Conservation (phyloP, 352 stramenopile genomes). For the Albugo candida region DNA sequence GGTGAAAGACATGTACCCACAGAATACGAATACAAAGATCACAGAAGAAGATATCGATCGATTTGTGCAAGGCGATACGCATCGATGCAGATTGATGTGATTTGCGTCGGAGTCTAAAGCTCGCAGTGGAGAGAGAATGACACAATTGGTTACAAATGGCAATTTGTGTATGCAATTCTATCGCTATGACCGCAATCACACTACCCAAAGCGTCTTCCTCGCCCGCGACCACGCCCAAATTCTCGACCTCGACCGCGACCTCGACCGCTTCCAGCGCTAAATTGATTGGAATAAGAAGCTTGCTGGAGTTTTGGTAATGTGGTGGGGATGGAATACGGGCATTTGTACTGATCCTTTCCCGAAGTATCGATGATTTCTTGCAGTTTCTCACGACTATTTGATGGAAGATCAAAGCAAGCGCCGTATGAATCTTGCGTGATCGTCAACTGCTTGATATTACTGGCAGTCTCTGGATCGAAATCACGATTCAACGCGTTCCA, state of each 20-base stretch:
- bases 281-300: slow-evolving; percentile 24
- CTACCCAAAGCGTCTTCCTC: slow-evolving; percentile 16
- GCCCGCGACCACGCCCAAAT: slow-evolving; percentile 13
- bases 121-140: background rate
- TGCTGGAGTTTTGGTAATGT: slow-evolving; percentile 59
- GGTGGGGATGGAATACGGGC: slow-evolving; percentile 62
- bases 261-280: slow-evolving; percentile 15
- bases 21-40: slow-evolving; percentile 68
- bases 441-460: slow-evolving; percentile 79
- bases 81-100: slow-evolving; percentile 74
- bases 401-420: slow-evolving; percentile 81
- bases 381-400: slow-evolving; percentile 32
- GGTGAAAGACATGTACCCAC: slow-evolving; percentile 72
- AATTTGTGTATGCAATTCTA: too few species aligned
- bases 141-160: too few species aligned
- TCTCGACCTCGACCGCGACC: slow-evolving; percentile 16
- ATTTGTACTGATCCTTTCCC: slow-evolving; percentile 15
- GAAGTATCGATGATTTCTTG: slow-evolving; percentile 59
- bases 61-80: slow-evolving; percentile 67
- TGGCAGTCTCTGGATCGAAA: slow-evolving; percentile 48
- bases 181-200: slow-evolving; percentile 9
- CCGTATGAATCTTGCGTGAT: slow-evolving; percentile 74
- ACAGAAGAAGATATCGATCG: slow-evolving; percentile 80
- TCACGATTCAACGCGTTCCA: slow-evolving; percentile 83
- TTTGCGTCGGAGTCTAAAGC: background rate